phyloP scores from a whole-genome alignment of 345 rosid genomes.

The Gossypium arboreum region DNA sequence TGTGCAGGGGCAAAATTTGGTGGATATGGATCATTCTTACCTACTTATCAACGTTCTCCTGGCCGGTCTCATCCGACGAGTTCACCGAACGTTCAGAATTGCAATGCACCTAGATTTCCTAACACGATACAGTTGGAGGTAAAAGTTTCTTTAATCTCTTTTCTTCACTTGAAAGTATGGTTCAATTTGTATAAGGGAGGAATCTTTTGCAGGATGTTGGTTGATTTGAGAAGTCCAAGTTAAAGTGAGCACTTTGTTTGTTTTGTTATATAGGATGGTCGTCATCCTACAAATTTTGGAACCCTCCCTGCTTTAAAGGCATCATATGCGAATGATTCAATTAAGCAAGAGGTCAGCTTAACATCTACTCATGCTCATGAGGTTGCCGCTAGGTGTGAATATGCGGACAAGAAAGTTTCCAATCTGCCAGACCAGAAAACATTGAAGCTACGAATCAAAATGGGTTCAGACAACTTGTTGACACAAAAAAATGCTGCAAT shows the following conservation, averaged over 20 bases:
- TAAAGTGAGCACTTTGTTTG: constrained; percentile 19
- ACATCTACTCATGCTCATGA: constrained; percentile 38
- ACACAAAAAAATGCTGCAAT: constrained; percentile 62
- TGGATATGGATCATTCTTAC: constrained; percentile 95
- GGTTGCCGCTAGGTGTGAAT: constrained; percentile 31
- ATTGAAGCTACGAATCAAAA: constrained; percentile 71
- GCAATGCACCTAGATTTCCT: constrained; percentile 52
- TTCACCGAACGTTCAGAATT: constrained; percentile 47
- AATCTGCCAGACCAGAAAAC: constrained; percentile 54
- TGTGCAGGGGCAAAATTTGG: constrained; percentile 85
- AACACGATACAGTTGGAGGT: constrained; percentile 64
- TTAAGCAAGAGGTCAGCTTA: constrained; percentile 36
- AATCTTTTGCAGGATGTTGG: constrained; percentile 17
- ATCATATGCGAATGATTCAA: constrained; percentile 31
- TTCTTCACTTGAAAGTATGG: not conserved
- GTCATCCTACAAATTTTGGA: constrained; percentile 28
- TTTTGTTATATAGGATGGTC: constrained; percentile 48
- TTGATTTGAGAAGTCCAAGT: constrained; percentile 17
- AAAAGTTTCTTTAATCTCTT: constrained; percentile 7
- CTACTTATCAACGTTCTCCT: constrained; percentile 77
- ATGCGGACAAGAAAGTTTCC: constrained; percentile 33
- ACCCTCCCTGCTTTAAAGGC: constrained; percentile 39
- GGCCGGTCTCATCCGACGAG: constrained; percentile 49
- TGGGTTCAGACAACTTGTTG: constrained; percentile 77
- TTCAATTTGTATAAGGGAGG: not conserved